phyloP scores from a whole-genome alignment of 2,329 filamentous ascomycete genomes.

The Ceratocystiopsis minuta region DNA sequence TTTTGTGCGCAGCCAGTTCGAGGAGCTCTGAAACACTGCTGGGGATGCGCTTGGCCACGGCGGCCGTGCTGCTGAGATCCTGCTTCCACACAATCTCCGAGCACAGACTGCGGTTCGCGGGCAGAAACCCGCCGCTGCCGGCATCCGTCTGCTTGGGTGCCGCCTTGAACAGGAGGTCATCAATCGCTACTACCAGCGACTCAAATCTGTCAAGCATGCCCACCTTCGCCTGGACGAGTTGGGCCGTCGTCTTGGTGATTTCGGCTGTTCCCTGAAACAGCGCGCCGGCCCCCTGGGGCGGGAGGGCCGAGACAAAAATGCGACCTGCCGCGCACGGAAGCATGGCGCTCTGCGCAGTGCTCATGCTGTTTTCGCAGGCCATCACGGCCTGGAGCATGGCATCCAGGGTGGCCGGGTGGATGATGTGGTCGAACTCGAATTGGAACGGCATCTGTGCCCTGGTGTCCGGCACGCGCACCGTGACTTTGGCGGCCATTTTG shows the following conservation, averaged over 20 bases:
- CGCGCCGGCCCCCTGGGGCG: conserved; percentile 16
- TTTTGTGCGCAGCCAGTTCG: conserved; percentile 20
- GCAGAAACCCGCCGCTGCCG: conserved; percentile 21
- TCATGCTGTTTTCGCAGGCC: conserved; percentile 14
- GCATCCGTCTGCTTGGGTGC: conserved; percentile 14
- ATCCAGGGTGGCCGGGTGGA: conserved; percentile 41
- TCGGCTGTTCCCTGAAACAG: conserved; percentile 25
- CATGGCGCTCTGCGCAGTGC: too few species aligned
- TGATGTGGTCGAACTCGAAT: conserved; percentile 34
- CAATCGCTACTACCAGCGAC: conserved; percentile 22
- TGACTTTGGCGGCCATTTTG: too few species aligned
- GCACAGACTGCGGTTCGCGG: conserved; percentile 30
- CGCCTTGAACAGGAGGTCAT: conserved; percentile 25
- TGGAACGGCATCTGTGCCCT: conserved; percentile 31
- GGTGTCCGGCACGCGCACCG: conserved; percentile 24
- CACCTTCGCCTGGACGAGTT: conserved; percentile 24
- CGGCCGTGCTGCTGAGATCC: conserved; percentile 15
- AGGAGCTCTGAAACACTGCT: conserved; percentile 14
- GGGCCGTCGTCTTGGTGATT: conserved; percentile 16
- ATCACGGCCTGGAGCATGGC: conserved; percentile 36
- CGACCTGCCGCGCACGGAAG: conserved; percentile 28
- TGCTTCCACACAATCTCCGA: conserved; percentile 30
- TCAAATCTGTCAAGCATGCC: conserved; percentile 21
- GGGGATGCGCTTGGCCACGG: not conserved
- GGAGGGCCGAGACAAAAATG: conserved; percentile 25